Evolutionary conservation across 768 basidiomycete species (phyloP).

Genomic region (Mycena albidolilacea): DNA sequence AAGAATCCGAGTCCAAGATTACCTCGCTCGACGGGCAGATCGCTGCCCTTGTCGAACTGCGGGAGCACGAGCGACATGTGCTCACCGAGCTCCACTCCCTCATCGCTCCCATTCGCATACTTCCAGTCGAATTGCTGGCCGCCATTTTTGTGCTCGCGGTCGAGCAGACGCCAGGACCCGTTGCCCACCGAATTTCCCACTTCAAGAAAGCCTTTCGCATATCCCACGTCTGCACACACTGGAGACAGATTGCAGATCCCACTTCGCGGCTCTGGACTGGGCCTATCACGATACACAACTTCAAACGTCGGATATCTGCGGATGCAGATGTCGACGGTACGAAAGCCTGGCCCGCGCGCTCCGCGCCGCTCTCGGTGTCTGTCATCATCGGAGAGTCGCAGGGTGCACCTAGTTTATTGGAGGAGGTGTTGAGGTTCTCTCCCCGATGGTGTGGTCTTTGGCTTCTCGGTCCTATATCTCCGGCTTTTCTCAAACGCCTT

Average conservation of each 20-base stretch:
- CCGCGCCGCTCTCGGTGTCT: not conserved
- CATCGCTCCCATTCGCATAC: not conserved
- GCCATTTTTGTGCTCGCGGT: not conserved
- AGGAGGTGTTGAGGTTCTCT: not conserved
- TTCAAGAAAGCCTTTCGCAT: not conserved
- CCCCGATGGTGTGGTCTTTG: not conserved
- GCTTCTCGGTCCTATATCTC: too few relatives aligned
- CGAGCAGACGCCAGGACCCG: too few relatives aligned
- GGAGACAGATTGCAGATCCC: not conserved
- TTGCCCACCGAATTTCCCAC: too few relatives aligned
- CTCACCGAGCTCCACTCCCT: not conserved
- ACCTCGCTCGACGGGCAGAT: not conserved
- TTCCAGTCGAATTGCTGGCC: not conserved
- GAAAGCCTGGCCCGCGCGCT: not conserved
- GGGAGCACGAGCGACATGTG: not conserved
- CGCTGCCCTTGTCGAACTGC: not conserved
- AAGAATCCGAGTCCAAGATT: too few relatives aligned
- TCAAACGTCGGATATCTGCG: not conserved
- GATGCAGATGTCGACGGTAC: not conserved
- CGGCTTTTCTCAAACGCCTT: not conserved
- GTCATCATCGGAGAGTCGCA: not conserved
- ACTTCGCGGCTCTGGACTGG: not conserved
- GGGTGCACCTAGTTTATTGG: not conserved
- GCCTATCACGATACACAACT: not conserved
- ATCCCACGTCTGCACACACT: not conserved